Evolutionary conservation across 768 basidiomycete genomes (phyloP).

Genomic region (Suillus tomentosus): DNA sequence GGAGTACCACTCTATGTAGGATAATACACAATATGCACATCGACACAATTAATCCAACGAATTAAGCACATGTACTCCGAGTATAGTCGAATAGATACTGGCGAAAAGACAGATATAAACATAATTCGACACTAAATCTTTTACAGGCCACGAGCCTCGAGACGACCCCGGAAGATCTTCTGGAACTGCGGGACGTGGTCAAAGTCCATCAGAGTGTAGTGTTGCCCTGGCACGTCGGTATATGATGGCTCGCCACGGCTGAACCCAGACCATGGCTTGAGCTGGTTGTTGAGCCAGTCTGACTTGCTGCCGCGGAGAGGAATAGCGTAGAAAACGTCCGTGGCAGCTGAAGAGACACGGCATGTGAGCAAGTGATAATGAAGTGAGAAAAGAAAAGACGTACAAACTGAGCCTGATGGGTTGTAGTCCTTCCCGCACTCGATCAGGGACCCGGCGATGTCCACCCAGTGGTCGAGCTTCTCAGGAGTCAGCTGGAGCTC

Average conservation of each 20-base stretch:
- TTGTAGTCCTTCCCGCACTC: constrained; percentile 33
- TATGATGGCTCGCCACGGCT: constrained; percentile 26
- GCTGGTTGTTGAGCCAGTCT: constrained; percentile 32
- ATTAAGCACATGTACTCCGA: neutral
- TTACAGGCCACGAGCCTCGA: constrained; percentile 30
- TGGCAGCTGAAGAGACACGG: constrained; percentile 13
- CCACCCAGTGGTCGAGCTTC: constrained; percentile 32
- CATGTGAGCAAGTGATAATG: constrained; percentile 6
- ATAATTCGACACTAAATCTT: neutral
- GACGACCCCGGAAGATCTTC: constrained; percentile 29
- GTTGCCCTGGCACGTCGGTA: constrained; percentile 30
- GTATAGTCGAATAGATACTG: neutral
- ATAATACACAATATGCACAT: neutral
- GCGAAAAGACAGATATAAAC: neutral
- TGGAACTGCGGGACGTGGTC: constrained; percentile 34
- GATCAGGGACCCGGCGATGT: constrained; percentile 33
- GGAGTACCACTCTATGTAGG: no score
- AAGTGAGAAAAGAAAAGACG: constrained; percentile 11
- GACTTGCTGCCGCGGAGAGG: constrained; percentile 30
- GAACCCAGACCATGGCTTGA: constrained; percentile 29
- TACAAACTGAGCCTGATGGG: constrained; percentile 28
- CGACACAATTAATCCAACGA: neutral
- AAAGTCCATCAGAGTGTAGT: constrained; percentile 35
- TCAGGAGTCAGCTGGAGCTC: constrained; percentile 31
- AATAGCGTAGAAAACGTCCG: constrained; percentile 32